Percentiles rank a stretch among this genome's conserved stretches.
Evolutionary conservation across 306 rosid genomes (phyloP).

Genomic region (Acacia crassicarpa): DNA sequence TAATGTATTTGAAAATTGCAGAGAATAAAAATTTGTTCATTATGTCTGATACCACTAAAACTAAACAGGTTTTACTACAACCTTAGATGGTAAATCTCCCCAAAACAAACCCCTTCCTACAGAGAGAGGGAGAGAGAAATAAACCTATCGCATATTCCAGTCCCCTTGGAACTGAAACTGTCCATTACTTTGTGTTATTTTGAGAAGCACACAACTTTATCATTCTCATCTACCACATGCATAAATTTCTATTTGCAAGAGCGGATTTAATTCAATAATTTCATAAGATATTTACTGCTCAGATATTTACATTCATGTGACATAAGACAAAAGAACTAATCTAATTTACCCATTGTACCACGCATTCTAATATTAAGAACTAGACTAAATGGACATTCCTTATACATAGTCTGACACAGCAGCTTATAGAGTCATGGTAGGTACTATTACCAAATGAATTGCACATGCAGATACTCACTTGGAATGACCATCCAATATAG

Average conservation of each 20-base stretch:
- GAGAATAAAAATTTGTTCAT: not conserved
- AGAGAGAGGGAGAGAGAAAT: not conserved
- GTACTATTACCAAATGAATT: constrained; percentile 4
- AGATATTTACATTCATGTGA: constrained; percentile 5
- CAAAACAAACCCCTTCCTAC: not conserved
- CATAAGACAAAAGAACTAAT: constrained; percentile 9
- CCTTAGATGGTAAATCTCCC: not conserved
- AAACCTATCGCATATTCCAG: not conserved
- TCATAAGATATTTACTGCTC: not conserved
- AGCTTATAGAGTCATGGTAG: not conserved
- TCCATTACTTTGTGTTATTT: constrained; percentile 1
- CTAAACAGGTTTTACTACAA: not conserved
- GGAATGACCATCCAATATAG: not conserved
- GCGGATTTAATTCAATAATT: not conserved
- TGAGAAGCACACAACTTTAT: not conserved
- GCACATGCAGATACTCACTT: constrained; percentile 17
- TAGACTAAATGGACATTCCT: not conserved
- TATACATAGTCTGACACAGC: not conserved
- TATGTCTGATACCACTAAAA: not conserved
- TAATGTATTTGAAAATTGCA: not conserved
- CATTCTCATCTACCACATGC: not conserved
- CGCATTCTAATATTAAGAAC: constrained; percentile 3
- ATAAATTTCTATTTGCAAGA: not conserved
- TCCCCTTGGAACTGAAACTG: not conserved
- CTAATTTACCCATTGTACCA: not conserved